A percentile compares a stretch with the other conserved stretches of the same genome.
Evolutionary conservation across 495 filamentous ascomycete species (phyloP).

Genomic region (Penicillium goetzii): DNA sequence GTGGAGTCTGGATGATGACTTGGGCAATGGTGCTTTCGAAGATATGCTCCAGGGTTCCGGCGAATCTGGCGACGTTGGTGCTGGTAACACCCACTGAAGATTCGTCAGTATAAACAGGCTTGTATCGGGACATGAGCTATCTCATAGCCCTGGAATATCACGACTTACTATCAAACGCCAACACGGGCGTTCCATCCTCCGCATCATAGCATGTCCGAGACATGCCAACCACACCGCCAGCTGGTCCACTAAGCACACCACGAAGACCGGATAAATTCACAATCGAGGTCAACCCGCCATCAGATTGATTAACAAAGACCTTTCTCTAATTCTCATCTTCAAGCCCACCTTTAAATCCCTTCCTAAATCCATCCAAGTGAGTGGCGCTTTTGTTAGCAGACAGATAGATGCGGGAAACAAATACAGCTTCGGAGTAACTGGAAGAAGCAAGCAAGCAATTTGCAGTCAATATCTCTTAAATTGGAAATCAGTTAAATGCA

Average conservation of each 20-base stretch:
- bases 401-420: not conserved
- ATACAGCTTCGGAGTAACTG: not conserved
- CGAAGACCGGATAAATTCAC: slow-evolving; percentile 1
- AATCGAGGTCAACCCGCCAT: slow-evolving; percentile 62
- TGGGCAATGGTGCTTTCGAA: slow-evolving; percentile 93
- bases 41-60: slow-evolving; percentile 86
- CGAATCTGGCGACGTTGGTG: slow-evolving; percentile 87
- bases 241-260: slow-evolving; percentile 78
- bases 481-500: not conserved
- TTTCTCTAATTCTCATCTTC: no score
- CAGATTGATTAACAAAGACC: slow-evolving; percentile 55
- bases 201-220: slow-evolving; percentile 19
- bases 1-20: slow-evolving; percentile 75
- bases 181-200: slow-evolving; percentile 50
- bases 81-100: slow-evolving; percentile 75
- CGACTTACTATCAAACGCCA: not conserved
- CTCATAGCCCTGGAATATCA: no score
- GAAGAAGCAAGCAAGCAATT: not conserved
- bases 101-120: no score
- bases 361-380: no score
- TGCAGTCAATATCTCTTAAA: not conserved
- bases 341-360: no score
- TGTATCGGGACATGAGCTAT: no score
- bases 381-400: not conserved
- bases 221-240: slow-evolving; percentile 57